phyloP scores from a whole-genome alignment of 208 protist genomes.

The Leishmania lainsoni region DNA sequence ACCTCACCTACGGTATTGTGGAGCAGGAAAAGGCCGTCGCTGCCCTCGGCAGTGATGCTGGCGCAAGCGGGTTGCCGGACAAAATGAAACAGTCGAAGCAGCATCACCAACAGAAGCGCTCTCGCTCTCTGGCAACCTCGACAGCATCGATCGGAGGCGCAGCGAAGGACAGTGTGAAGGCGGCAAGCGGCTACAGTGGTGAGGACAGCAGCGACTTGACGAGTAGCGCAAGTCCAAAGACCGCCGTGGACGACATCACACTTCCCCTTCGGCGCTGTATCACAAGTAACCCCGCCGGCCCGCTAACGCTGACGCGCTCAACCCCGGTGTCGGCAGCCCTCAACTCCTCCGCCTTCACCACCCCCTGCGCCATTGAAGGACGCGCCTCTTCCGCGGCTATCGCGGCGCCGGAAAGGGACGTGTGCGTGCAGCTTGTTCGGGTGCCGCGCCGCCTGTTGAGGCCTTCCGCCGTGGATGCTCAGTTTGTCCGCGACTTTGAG shows the following conservation, averaged over 20 bases:
- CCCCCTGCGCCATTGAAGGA: background rate
- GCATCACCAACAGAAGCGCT: background rate
- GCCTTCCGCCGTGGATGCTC: slow-evolving; percentile 18
- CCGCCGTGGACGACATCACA: background rate
- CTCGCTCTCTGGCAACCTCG: background rate
- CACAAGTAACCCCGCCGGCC: background rate
- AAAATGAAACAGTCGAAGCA: background rate
- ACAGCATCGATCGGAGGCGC: background rate
- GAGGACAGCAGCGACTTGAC: background rate
- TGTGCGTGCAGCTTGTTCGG: slow-evolving; percentile 23
- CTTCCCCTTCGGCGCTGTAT: slow-evolving; percentile 21
- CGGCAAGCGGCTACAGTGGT: background rate
- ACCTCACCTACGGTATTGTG: slow-evolving; percentile 31
- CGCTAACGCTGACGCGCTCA: slow-evolving; percentile 21
- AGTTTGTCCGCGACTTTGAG: slow-evolving; percentile 35
- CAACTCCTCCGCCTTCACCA: slow-evolving; percentile 15
- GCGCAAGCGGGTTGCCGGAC: background rate
- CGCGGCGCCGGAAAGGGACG: slow-evolving; percentile 2
- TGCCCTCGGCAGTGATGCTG: background rate
- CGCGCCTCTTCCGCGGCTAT: background rate
- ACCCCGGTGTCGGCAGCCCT: slow-evolving; percentile 12
- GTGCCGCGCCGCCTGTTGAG: slow-evolving; percentile 28
- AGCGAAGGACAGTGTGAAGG: background rate
- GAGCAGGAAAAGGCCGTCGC: slow-evolving; percentile 12
- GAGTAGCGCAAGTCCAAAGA: background rate